Percentiles rank a stretch among this genome's conserved stretches.
Evolutionary conservation across 2,329 filamentous ascomycete genomes (phyloP).

Genomic region (Epichloe baconii): DNA sequence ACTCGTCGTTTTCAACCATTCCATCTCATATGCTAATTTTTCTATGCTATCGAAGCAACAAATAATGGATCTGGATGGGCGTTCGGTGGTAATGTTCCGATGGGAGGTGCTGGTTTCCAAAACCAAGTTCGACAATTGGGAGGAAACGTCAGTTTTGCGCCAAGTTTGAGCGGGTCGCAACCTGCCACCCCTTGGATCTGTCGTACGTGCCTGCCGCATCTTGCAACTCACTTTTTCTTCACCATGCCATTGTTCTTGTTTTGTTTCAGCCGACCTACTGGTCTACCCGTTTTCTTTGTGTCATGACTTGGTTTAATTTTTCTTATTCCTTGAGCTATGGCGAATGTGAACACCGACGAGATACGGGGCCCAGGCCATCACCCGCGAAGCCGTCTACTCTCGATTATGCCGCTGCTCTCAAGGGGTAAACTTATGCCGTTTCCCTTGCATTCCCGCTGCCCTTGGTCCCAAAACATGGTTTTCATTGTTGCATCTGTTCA

Average conservation of each 20-base stretch:
- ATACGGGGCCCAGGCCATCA: slow-evolving; percentile 7
- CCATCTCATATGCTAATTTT: neutral
- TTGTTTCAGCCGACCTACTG: neutral
- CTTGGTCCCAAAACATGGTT: neutral
- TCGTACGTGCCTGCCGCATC: slow-evolving; percentile 39
- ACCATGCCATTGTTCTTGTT: neutral
- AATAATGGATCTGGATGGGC: slow-evolving; percentile 46
- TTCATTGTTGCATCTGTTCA: neutral
- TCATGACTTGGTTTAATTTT: neutral
- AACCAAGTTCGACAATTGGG: slow-evolving; percentile 41
- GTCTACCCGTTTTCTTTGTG: neutral
- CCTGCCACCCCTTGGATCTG: slow-evolving; percentile 47
- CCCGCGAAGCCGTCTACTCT: slow-evolving; percentile 2
- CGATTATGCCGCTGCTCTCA: slow-evolving; percentile 19
- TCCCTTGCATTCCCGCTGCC: neutral
- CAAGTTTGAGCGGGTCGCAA: slow-evolving; percentile 51
- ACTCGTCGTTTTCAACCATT: too few relatives aligned
- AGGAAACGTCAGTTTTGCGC: slow-evolving; percentile 51
- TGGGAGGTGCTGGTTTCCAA: slow-evolving; percentile 42
- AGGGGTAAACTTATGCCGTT: slow-evolving; percentile 13
- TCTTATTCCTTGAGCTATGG: slow-evolving; percentile 2
- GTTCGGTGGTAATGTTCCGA: slow-evolving; percentile 48
- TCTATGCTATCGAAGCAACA: slow-evolving; percentile 19
- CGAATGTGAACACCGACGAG: slow-evolving; percentile 6
- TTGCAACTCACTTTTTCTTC: slow-evolving; percentile 2